Base-by-base conservation (phyloP, 106 monocot species). In the Dactylorhiza incarnata region DNA sequence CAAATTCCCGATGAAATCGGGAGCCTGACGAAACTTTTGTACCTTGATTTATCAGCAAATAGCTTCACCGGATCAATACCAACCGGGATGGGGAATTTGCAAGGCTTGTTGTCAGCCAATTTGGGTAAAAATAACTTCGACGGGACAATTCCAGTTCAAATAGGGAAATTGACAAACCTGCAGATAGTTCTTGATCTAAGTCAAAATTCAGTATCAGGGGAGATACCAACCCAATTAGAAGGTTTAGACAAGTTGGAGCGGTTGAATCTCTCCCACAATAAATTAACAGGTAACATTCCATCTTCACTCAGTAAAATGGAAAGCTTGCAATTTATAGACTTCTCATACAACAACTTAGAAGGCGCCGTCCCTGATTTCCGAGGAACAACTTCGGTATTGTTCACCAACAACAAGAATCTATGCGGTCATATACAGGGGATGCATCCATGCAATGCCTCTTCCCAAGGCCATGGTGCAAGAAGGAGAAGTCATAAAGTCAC, bases 181-280 rank as follows among this genome's bases (percentile, higher is more conserved):
- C 82, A 82, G n/a, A 9, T 0, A 45, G n/a, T 65, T 46, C 71
- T 84, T 14, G 80, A 84, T 45, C 51, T 84, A 63, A 80, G 84
- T 54, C 29, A 73, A 16, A 84, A 84, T 52, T 45, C 24, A 17
- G 46, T 84, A 1, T 14, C 15, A 20, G 84, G 84, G 26, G 12
- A 76, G 8, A 79, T 84, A 66, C 79, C 79, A 15, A 5, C 29
- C 9, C 65, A 80, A 29, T 20, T 84, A 4, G 49, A 72, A 5
- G 76, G 65, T 12, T 29, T 84, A n/a, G 13, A 0, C 10, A 44
- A 45, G 23, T 61, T 84, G 8, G 43, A 84, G 26, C 62, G 2
- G 45, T 5, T 84, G 76, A 80, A 84, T 73, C 62, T 84, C 0
- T 84, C 84, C 0, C 76, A 80, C 45, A 84, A 84, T 71, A 51